Evolutionary conservation across 1,284 basidiomycete species (phyloP), one percentile per base, ranked within the genome.

Genomic region (Phellinidium pouzarii): DNA sequence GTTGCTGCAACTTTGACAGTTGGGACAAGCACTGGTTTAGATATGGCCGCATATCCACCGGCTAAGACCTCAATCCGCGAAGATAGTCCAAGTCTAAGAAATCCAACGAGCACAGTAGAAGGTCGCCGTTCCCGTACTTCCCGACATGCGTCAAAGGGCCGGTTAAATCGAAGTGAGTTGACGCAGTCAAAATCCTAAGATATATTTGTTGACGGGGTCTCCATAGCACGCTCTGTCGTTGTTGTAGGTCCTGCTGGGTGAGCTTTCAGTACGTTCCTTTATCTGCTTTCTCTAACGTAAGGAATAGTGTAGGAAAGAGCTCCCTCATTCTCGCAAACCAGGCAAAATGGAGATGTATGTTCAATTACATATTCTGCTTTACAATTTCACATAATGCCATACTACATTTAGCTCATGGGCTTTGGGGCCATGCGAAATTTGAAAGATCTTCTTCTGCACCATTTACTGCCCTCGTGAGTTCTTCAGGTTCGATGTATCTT

Each of bases 341-440:
- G 62, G 80, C 82, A 4, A 80, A 78, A 63, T 86, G 83, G 83
- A 67, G 82, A 68, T 73, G 81, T 82, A 61, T 60, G 75, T 23
- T 37, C 53, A 50, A n/a, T 34, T 2, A n/a, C n/a, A n/a, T n/a
- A n/a, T n/a, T n/a, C n/a, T n/a, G n/a, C n/a, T n/a, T n/a, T n/a
- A n/a, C n/a, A n/a, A n/a, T n/a, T n/a, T n/a, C n/a, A n/a, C n/a
- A n/a, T n/a, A n/a, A n/a, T 34, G 31, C 9, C 31, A 14, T 34
- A 34, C 3, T 31, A 31, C 25, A n/a, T 27, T 43, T 52, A 84
- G 82, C 79, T 14, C 81, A 84, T 58, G 84, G 84, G 2, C 71
- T 85, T 11, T 87, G 82, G 81, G 84, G 82, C 14, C 81, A 85
- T 58, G 82, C 83, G 3, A 85, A 84, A 64, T 86, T 86, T 57